Evolutionary conservation across 2,329 filamentous ascomycete species (phyloP).

Genomic region (Colletotrichum sp.): DNA sequence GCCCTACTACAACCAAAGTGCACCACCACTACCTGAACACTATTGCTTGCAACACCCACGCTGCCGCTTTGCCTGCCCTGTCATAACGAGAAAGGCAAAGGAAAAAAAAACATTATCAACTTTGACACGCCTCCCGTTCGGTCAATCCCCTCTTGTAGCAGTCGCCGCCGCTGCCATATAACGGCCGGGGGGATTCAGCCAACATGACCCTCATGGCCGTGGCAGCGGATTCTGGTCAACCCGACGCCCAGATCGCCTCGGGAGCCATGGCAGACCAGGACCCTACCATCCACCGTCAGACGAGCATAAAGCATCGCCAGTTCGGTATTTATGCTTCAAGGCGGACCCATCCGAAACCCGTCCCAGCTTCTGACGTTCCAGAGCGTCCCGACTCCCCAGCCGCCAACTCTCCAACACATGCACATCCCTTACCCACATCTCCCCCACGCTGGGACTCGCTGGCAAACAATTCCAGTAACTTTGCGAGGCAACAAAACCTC

Average conservation of each 20-base stretch:
- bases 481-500: conserved; percentile 17
- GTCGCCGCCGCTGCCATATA: conserved; percentile 17
- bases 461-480: conserved; percentile 24
- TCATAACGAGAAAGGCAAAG: background rate
- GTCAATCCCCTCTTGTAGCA: background rate
- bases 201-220: conserved; percentile 23
- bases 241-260: conserved; percentile 3
- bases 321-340: conserved; percentile 24
- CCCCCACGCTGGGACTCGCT: conserved; percentile 53
- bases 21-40: conserved; percentile 19
- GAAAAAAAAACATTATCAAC: background rate
- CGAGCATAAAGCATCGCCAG: conserved; percentile 22
- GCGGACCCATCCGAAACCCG: conserved; percentile 18
- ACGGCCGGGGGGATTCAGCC: conserved; percentile 11
- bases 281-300: conserved; percentile 8
- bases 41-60: conserved; percentile 20
- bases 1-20: conserved; percentile 5
- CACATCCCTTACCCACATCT: conserved; percentile 39
- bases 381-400: conserved; percentile 13
- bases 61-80: conserved; percentile 10
- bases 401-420: conserved; percentile 28
- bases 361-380: conserved; percentile 20
- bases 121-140: background rate
- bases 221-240: conserved; percentile 22
- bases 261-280: conserved; percentile 11